Evolutionary conservation across 371 early-diverging fungal species (phyloP).

Genomic region (Homolaphlyctis polyrhiza): DNA sequence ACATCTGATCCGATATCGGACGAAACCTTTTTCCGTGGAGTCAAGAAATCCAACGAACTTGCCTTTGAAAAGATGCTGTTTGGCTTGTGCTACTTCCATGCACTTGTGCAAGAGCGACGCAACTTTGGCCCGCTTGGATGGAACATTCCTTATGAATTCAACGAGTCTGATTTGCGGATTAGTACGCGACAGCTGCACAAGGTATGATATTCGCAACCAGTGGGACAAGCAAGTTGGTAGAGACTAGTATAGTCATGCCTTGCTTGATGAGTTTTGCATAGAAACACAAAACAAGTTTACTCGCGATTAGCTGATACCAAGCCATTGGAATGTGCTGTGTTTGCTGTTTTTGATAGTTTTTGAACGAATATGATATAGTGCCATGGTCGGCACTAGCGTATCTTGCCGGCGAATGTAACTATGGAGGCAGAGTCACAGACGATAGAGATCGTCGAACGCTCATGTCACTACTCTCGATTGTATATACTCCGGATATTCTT

Average conservation of each 20-base stretch:
- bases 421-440: conserved; percentile 58
- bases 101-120: conserved; percentile 51
- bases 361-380: conserved; percentile 52
- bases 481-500: conserved; percentile 42
- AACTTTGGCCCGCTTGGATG: conserved; percentile 61
- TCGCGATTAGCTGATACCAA: too few relatives aligned
- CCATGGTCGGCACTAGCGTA: conserved; percentile 53
- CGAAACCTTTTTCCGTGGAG: conserved; percentile 41
- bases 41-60: conserved; percentile 31
- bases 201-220: conserved; percentile 17
- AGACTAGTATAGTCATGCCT: neutral
- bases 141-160: conserved; percentile 61
- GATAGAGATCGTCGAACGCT: conserved; percentile 50
- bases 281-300: too few relatives aligned
- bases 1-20: conserved; percentile 54
- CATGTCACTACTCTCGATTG: conserved; percentile 39
- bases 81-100: conserved; percentile 58
- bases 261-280: too few relatives aligned
- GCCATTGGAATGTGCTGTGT: neutral
- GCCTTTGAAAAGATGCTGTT: conserved; percentile 51
- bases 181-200: conserved; percentile 52
- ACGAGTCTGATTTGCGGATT: conserved; percentile 52
- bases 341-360: conserved; percentile 25
- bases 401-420: conserved; percentile 60
- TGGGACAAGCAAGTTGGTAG: too few relatives aligned